A percentile compares a stretch with the other conserved stretches of the same genome.
These are phyloP conservation scores for Hansenula lynferdii DNA, from an alignment of 1,139 yeast genomes.

Conservation along the genomic window DNA sequence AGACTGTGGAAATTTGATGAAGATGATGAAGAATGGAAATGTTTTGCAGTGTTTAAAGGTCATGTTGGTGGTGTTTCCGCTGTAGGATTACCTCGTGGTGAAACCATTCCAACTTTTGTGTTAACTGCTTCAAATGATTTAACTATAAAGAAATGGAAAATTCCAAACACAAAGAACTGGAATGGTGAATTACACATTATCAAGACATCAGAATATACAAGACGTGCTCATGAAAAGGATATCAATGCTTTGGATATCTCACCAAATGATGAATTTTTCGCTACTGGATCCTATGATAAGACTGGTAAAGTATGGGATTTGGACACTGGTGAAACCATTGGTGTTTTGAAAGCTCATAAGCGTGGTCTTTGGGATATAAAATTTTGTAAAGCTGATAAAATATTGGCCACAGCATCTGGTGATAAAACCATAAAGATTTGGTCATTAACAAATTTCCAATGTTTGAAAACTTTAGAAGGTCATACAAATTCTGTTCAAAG, in stretches of 20 bases:
- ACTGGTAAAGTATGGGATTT: constrained; percentile 86
- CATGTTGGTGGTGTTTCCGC: constrained; percentile 89
- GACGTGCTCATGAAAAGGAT: constrained; percentile 96
- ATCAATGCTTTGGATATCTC: constrained; percentile 84
- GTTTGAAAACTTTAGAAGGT: constrained; percentile 85
- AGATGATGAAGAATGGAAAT: constrained; percentile 36
- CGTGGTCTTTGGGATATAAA: constrained; percentile 95
- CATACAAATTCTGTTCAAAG: constrained; percentile 91
- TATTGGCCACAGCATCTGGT: constrained; percentile 77
- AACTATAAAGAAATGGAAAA: constrained; percentile 86
- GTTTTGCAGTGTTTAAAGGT: constrained; percentile 67
- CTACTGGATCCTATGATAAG: constrained; percentile 95
- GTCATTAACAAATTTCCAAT: constrained; percentile 74
- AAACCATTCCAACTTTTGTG: constrained; percentile 61
- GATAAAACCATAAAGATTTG: constrained; percentile 89
- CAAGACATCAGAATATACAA: constrained; percentile 68
- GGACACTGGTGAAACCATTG: constrained; percentile 77
- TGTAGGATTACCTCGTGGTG: constrained; percentile 64
- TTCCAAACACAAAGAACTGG: constrained; percentile 40
- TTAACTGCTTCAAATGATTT: constrained; percentile 87
- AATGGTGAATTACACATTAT: constrained; percentile 25
- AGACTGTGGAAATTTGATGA: constrained; percentile 69
- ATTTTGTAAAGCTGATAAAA: constrained; percentile 75
- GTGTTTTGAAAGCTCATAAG: constrained; percentile 82
- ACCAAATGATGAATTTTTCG: constrained; percentile 83